Conservation (phyloP, 441 rosid species). For the Euphorbia corollata region DNA sequence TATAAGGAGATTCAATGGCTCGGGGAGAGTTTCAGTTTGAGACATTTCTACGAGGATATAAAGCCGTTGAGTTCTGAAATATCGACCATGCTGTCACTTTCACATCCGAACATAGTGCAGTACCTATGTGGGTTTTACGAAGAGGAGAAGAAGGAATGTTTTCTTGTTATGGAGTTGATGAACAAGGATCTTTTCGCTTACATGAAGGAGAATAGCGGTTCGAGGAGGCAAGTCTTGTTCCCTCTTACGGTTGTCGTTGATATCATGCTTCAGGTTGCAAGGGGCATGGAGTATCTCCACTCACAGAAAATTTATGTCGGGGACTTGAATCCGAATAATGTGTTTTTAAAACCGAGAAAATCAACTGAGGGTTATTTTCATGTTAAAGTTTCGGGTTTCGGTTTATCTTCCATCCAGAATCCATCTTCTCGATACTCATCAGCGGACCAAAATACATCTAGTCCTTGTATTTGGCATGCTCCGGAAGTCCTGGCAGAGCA, state of each 20-base stretch:
- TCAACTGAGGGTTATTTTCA: slow-evolving; percentile 65
- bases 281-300: slow-evolving; percentile 94
- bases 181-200: slow-evolving; percentile 59
- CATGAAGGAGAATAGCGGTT: slow-evolving; percentile 75
- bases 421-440: slow-evolving; percentile 25
- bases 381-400: slow-evolving; percentile 72
- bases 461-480: slow-evolving; percentile 68
- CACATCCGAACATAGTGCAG: slow-evolving; percentile 75
- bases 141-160: slow-evolving; percentile 76
- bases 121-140: slow-evolving; percentile 70
- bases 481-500: slow-evolving; percentile 76
- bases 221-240: slow-evolving; percentile 54
- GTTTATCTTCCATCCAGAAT: slow-evolving; percentile 40
- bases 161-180: slow-evolving; percentile 73
- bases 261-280: slow-evolving; percentile 80
- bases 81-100: slow-evolving; percentile 46
- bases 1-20: slow-evolving; percentile 87
- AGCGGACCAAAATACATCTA: slow-evolving; percentile 26
- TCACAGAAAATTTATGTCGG: slow-evolving; percentile 57
- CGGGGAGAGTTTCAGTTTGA: slow-evolving; percentile 63
- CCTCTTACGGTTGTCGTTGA: slow-evolving; percentile 67
- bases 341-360: slow-evolving; percentile 60
- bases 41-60: slow-evolving; percentile 55
- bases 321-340: slow-evolving; percentile 59
- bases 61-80: slow-evolving; percentile 52